Conservation (phyloP, 805 yeast species). For the Kluyveromyces aestuarii region DNA sequence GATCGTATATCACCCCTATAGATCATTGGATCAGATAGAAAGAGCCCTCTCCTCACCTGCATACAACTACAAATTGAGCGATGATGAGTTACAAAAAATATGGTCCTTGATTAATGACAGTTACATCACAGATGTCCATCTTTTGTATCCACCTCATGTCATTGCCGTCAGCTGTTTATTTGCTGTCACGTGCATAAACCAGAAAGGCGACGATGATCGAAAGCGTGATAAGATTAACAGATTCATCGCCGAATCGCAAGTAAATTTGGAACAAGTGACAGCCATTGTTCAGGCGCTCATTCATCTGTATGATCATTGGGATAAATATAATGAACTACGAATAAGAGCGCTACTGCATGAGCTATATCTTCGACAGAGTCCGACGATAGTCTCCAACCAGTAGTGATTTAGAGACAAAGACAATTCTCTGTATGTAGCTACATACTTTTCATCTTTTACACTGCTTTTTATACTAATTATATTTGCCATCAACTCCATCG, state of each 20-base stretch:
- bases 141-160: constrained; percentile 82
- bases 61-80: constrained; percentile 29
- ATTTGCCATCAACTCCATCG: no score
- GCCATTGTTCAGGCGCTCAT: constrained; percentile 81
- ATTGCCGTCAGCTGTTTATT: constrained; percentile 78
- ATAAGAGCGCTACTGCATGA: constrained; percentile 33
- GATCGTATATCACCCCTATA: constrained; percentile 70
- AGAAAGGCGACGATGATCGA: constrained; percentile 3
- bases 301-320: constrained; percentile 79
- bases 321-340: constrained; percentile 62
- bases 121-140: constrained; percentile 76
- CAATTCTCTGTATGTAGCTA: not conserved
- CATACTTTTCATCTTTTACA: no score
- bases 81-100: constrained; percentile 69
- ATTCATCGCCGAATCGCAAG: constrained; percentile 66
- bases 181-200: constrained; percentile 43
- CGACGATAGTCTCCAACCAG: not conserved
- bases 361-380: constrained; percentile 13
- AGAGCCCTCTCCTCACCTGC: constrained; percentile 32
- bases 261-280: constrained; percentile 67
- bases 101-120: constrained; percentile 91
- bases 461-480: no score
- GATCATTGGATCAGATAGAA: constrained; percentile 46
- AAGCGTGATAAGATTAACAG: constrained; percentile 16
- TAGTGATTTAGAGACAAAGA: not conserved